Base-by-base conservation (phyloP, 2,329 filamentous ascomycete species). In the Paramyrothecium roridum region DNA sequence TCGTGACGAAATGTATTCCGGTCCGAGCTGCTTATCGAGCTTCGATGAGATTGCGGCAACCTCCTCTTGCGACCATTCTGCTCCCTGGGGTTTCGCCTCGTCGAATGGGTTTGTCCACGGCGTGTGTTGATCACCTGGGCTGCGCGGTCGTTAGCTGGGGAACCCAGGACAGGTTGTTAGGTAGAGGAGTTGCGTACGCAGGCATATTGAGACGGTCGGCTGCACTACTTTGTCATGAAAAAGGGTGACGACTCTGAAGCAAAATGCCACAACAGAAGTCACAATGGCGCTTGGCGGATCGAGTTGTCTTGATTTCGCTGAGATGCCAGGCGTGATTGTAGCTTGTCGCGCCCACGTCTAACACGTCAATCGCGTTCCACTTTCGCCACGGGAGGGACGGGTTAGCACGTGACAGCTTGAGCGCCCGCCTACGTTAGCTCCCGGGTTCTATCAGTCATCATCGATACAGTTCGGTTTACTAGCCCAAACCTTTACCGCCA, bases 1-100 rank as follows among this genome's bases (percentile, higher is more conserved):
- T 66, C 95, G 83, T 46, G 91, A 85, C 2, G 93, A 98, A 56
- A 99, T 90, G 71, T 96, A 99, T 74, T 99, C 96, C 0, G 95
- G 95, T 0, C 95, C 95, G 12, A 99, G 84, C 69, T 97, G 93
- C 68, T 93, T 96, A 68, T 98, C 90, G 30, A 99, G 84, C 33
- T 91, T 87, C 61, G 85, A 85, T 67, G 96, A 90, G 16, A 99
- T 80, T 0, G 91, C 93, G 21, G 92, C 92, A 56, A 97, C 93
- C 70, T 99, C 88, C 63, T 85, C 80, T n/a, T 93, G 91, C 1
- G 92, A 96, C 76, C 91, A 99, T 68, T 90, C 85, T 52, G 83
- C 87, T 30, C 96, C 82, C 46, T 84, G 84, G 51, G 81, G 84
- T 67, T 81, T 81, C 2, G 76, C 71, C 63, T 93, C 89, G 70